Conservation (phyloP, 169 alveolate species). For the Toxoplasma gondii region DNA sequence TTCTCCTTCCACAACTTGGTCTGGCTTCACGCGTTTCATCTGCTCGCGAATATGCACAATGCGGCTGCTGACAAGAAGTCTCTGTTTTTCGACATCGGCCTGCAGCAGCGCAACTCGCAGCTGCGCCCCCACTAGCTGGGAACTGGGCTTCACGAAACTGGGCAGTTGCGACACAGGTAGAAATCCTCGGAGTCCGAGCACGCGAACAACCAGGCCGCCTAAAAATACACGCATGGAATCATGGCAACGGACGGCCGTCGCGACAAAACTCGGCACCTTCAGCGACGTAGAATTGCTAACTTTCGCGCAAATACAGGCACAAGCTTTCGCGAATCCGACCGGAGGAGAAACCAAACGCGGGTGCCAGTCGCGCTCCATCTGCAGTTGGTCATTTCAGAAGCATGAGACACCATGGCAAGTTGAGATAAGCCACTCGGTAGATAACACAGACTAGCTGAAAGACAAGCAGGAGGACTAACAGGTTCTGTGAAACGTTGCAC, state of each 20-base stretch:
- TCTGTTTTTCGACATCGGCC: constrained; percentile 19
- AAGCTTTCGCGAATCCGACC: neutral
- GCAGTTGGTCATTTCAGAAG: no score
- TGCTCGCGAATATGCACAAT: constrained; percentile 8
- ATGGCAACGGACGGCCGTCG: neutral
- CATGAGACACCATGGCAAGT: no score
- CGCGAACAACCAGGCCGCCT: constrained; percentile 46
- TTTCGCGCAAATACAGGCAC: no score
- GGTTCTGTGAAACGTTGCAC: no score
- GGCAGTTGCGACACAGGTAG: constrained; percentile 39
- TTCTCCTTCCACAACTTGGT: constrained; percentile 17
- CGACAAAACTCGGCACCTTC: neutral
- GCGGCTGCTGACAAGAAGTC: constrained; percentile 45
- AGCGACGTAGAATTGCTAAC: neutral
- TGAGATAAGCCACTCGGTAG: no score
- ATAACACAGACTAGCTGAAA: no score
- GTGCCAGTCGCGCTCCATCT: no score
- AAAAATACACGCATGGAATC: neutral
- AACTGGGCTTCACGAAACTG: neutral
- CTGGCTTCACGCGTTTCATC: neutral
- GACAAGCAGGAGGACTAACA: no score
- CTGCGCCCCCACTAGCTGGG: constrained; percentile 37
- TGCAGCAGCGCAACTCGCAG: constrained; percentile 41
- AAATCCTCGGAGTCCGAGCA: constrained; percentile 46
- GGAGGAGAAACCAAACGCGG: no score